A percentile compares a stretch with the other conserved stretches of the same genome.
phyloP scores from a whole-genome alignment of 73 alveolate genomes.

The Blepharisma stoltei region DNA sequence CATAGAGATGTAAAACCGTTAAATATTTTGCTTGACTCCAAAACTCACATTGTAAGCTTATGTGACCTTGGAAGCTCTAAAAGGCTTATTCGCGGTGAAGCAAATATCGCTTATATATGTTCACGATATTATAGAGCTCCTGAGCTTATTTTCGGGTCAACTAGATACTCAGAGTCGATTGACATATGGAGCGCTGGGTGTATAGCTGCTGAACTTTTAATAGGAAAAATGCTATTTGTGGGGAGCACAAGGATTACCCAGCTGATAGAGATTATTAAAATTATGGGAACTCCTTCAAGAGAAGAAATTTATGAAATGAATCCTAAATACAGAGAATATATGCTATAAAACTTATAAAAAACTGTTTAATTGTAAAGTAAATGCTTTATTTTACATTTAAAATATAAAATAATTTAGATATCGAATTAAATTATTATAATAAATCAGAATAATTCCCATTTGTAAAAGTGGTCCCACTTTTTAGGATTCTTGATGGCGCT shows the following conservation, averaged over 20 bases:
- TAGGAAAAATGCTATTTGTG: slow-evolving; percentile 74
- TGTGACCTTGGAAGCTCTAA: slow-evolving; percentile 87
- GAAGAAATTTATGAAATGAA: slow-evolving; percentile 53
- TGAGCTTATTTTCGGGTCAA: slow-evolving; percentile 69
- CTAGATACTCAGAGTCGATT: slow-evolving; percentile 53
- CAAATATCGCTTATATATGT: slow-evolving; percentile 69
- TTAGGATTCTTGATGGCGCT: background rate
- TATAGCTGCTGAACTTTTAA: slow-evolving; percentile 80
- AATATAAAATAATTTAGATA: too few species aligned
- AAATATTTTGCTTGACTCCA: slow-evolving; percentile 84
- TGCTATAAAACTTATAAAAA: too few species aligned
- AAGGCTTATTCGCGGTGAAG: slow-evolving; percentile 54
- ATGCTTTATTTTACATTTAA: too few species aligned
- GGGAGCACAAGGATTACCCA: slow-evolving; percentile 66
- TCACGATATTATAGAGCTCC: slow-evolving; percentile 88
- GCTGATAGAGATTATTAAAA: slow-evolving; percentile 65
- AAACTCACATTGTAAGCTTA: slow-evolving; percentile 58
- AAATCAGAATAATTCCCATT: background rate
- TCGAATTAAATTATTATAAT: too few species aligned
- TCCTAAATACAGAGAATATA: background rate
- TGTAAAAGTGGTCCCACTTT: background rate
- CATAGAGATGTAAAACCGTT: slow-evolving; percentile 99
- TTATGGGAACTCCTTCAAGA: slow-evolving; percentile 46
- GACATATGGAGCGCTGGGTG: slow-evolving; percentile 91
- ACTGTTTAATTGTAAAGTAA: too few species aligned